phyloP scores from a whole-genome alignment of 768 basidiomycete species.

The Lentinula sp. region DNA sequence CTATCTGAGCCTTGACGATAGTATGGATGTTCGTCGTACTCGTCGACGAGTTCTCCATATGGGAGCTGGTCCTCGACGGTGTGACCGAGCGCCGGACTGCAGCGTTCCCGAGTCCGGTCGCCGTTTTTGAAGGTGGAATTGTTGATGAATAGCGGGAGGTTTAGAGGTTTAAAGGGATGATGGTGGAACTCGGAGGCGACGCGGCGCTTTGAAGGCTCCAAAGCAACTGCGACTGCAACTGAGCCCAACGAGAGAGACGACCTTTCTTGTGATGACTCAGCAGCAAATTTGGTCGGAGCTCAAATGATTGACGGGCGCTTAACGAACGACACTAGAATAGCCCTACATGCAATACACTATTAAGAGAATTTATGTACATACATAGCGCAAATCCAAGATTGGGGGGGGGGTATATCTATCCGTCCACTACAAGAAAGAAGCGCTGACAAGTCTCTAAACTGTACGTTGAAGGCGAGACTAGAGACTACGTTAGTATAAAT shows the following conservation, averaged over 20 bases:
- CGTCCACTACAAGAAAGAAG: not conserved
- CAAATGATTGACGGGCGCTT: not conserved
- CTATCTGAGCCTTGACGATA: constrained; percentile 95
- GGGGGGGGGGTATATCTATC: not conserved
- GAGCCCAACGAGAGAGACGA: not conserved
- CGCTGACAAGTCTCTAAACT: not conserved
- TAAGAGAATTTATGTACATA: not conserved
- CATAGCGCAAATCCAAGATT: not conserved
- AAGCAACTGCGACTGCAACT: not conserved
- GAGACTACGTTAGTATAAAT: not conserved
- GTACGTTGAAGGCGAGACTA: constrained; percentile 4
- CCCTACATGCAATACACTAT: not conserved
- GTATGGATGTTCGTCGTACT: constrained; percentile 81
- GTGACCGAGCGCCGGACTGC: constrained; percentile 68
- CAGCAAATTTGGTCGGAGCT: not conserved
- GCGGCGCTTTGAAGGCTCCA: not conserved
- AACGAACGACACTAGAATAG: not conserved
- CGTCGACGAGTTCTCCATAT: constrained; percentile 74
- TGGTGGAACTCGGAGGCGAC: constrained; percentile 3
- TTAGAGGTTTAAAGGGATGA: constrained; percentile 23
- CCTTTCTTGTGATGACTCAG: not conserved
- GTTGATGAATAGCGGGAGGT: constrained; percentile 15
- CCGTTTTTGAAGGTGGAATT: constrained; percentile 45
- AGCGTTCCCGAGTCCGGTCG: constrained; percentile 61
- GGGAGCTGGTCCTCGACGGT: constrained; percentile 67